Base-by-base conservation (phyloP, 768 basidiomycete genomes). In the Filobasidium floriforme region DNA sequence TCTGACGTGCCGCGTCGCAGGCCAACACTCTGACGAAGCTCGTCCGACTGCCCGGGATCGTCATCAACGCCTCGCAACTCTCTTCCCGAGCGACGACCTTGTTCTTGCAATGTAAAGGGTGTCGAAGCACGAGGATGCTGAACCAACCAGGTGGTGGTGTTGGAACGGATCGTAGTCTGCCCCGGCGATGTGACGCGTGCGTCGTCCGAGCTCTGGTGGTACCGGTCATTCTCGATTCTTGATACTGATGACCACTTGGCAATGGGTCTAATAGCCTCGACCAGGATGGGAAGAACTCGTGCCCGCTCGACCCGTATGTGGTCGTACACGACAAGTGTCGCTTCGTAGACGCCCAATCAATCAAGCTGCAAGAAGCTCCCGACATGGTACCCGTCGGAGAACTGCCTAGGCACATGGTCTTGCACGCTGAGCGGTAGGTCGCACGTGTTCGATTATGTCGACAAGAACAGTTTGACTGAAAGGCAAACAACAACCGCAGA, bases 311-410 rank as follows among this genome's bases (percentile, higher is more conserved):
- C 76, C 96, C 96, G 0, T 99, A 93, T 80, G 83, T 92, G 61
- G 93, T 99, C 75, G 82, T 97, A 18, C 96, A 99, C 78, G 88
- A 91, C 43, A 90, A 91, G 79, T 98, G 91, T 40, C 83, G 85
- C 7, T 99, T 98, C 75, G 88, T 92, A 9, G 96, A 99, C 75
- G 92, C 96, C 71, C 96, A 99, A 79, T 89, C 86, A 12, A 83
- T 99, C 72, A 99, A 99, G 77, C 84, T 99, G 14, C 96, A 99
- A 79, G 96, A 99, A 79, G 93, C 94, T 19, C 96, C 96, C 0
- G 96, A 99, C 77, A 96, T 97, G 91, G 96, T 99, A 1, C 96
- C 96, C 0, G 93, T 98, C 28, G 96, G 96, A 83, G 96, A 99
- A 75, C 82, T 99, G 49, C 96, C 96, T 10, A 81, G 93, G 59